Base-by-base conservation (phyloP, 2,329 filamentous ascomycete species). In the Aspergillus thermomutatus region DNA sequence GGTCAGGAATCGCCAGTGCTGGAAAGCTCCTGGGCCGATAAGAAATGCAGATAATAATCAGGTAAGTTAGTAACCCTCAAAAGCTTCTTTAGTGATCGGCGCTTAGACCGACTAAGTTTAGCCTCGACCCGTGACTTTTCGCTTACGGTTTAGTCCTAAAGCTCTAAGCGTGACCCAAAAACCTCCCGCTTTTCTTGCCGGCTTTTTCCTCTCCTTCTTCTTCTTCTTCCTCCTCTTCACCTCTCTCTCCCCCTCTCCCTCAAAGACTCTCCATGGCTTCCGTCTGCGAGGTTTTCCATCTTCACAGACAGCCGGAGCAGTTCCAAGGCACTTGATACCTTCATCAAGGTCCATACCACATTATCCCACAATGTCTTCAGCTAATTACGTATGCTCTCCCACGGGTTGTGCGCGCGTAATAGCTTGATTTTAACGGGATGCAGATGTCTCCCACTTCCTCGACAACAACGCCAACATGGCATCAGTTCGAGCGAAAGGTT, bases 401-500 rank as follows among this genome's bases (percentile, higher is more conserved):
- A 66, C 64, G 64, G 68, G 60, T 63, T 64, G 63, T 61, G 68
- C 65, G 65, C 66, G 60, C 63, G 64, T 68, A 60, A 64, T 68
- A 60, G 59, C 65, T 61, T 61, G 58, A 62, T 72, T 69, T 72
- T 74, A 72, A 75, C 71, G 65, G 60, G 57, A 62, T 64, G 59
- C 72, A 88, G 86, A 83, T 84, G 73, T 91, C 89, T 66, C 87
- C 89, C 60, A 82, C 82, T 60, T 80, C 89, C 66, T 90, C 89
- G 59, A 88, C 87, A 54, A 81, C 88, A 53, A 90, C 87, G 68
- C 86, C 89, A 60, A 78, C 82, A 69, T 87, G 84, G 75, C 85
- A 89, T 76, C 79, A 83, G 62, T 97, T 97, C 76, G 88, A 94
- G 68, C 82, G 83, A 72, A 90, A 90, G 71, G 86, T 95, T 56